Evolutionary conservation across 176 grass and related monocot species (phyloP).

Genomic region (Carex parvula): DNA sequence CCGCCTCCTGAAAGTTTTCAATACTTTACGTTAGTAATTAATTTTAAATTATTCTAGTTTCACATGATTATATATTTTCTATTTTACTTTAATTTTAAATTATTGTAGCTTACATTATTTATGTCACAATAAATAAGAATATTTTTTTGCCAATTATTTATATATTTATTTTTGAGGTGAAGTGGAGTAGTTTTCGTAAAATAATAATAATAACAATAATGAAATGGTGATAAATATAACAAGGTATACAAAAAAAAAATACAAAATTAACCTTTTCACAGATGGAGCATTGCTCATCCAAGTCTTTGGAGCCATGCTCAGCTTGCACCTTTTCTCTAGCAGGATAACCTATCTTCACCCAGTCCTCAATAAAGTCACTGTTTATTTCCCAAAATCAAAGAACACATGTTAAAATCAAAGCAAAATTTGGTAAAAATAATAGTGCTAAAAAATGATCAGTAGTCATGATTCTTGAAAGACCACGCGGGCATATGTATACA

Average conservation of each 20-base stretch:
- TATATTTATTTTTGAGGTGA: not conserved
- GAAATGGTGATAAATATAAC: not conserved
- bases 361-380: slow-evolving; percentile 67
- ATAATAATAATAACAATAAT: not conserved
- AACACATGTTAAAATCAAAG: slow-evolving; percentile 3
- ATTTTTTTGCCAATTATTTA: not conserved
- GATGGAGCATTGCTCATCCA: slow-evolving; percentile 46
- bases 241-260: not conserved
- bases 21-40: not conserved
- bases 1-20: slow-evolving; percentile 47
- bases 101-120: not conserved
- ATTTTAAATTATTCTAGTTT: not conserved
- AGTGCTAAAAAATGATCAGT: not conserved
- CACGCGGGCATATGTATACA: too few relatives aligned
- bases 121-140: not conserved
- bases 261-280: slow-evolving; percentile 59
- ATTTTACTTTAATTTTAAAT: too few relatives aligned
- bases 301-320: slow-evolving; percentile 30
- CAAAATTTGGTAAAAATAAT: not conserved
- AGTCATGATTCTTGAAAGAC: not conserved
- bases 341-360: slow-evolving; percentile 50
- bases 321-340: slow-evolving; percentile 54
- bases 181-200: not conserved
- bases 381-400: slow-evolving; percentile 15
- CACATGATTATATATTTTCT: too few relatives aligned